Base-by-base conservation (phyloP, 306 rosid species). In the Adenanthera pavonina region DNA sequence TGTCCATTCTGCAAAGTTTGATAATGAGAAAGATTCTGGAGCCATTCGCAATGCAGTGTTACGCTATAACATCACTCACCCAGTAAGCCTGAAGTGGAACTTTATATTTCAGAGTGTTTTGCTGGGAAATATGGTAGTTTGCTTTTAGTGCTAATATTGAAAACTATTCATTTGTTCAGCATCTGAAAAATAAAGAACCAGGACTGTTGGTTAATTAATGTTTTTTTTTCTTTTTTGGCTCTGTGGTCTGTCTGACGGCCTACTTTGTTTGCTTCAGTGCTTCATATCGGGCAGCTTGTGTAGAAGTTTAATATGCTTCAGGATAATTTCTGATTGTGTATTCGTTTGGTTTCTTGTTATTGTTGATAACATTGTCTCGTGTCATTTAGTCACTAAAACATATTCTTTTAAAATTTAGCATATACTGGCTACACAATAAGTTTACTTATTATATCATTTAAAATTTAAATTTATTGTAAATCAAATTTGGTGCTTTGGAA, bases 1-100 rank as follows among this genome's bases (percentile, higher is more conserved):
- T 69, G 99, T 95, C 66, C 99, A 95, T 85, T 95, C 99, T 67
- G 99, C 99, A 41, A 95, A 95, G 83, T 95, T 95, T 81, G 97
- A 95, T 84, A 95, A 93, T 67, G 99, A 95, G 89, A 95, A 91
- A 84, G 99, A 95, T 86, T 92, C 92, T 78, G 97, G 93, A 87
- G 99, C 99, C 79, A 93, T 95, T 83, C 97, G 94, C 88, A 93
- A 90, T 81, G 97, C 99, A 17, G 99, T 95, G 79, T 85, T 95
- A 74, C 99, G 99, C 83, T 95, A 93, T 86, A 88, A 82, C 83
- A 90, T 95, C 75, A 89, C 91, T 87, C 99, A 95, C 84, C 99
- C 99, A 10, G 99, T 95, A 90, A 87, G 93, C 75, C 57, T 81
- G 65, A 56, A 75, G 72, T 64, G 74, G 77, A 38, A 78, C 65